A percentile compares a stretch with the other conserved stretches of the same genome.
These are phyloP conservation scores for Elaeis guineensis DNA, from an alignment of 176 grass and related monocot genomes.

Conservation along the genomic window DNA sequence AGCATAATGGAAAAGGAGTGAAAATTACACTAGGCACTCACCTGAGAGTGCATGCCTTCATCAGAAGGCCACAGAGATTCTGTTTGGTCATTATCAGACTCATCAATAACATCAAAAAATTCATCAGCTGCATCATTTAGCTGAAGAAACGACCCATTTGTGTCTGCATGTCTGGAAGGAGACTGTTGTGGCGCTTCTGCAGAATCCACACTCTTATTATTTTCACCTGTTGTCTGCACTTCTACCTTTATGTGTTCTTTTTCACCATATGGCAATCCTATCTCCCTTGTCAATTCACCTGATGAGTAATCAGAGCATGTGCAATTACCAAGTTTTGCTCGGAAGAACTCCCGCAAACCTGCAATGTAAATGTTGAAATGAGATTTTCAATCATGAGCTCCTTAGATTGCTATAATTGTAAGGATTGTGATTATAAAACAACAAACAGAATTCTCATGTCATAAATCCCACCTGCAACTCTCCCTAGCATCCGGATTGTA, in stretches of 20 bases:
- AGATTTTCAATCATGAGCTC: not conserved
- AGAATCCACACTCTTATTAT: constrained; percentile 31
- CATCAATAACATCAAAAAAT: constrained; percentile 96
- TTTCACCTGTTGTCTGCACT: constrained; percentile 32
- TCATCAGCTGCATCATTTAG: constrained; percentile 75
- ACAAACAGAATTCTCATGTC: too few relatives aligned
- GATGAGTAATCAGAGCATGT: constrained; percentile 69
- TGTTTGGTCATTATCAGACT: constrained; percentile 75
- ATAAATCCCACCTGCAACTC: constrained; percentile 19
- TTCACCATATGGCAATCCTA: constrained; percentile 31
- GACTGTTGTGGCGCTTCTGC: constrained; percentile 35
- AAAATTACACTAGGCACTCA: constrained; percentile 12
- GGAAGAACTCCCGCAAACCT: constrained; percentile 89
- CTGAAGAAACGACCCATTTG: constrained; percentile 56
- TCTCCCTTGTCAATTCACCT: constrained; percentile 54
- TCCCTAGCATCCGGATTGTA: constrained; percentile 26
- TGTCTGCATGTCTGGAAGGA: constrained; percentile 41
- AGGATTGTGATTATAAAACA: too few relatives aligned
- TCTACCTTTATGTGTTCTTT: constrained; percentile 44
- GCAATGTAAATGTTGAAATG: constrained; percentile 19
- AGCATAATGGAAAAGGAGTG: not conserved
- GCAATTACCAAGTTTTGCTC: constrained; percentile 72
- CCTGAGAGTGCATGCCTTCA: constrained; percentile 48
- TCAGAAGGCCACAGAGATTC: constrained; percentile 65
- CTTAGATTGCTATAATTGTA: not conserved